Percentiles rank a stretch among this genome's conserved stretches.
Conservation (phyloP, 495 filamentous ascomycete species). For the Talaromyces borbonicus region DNA sequence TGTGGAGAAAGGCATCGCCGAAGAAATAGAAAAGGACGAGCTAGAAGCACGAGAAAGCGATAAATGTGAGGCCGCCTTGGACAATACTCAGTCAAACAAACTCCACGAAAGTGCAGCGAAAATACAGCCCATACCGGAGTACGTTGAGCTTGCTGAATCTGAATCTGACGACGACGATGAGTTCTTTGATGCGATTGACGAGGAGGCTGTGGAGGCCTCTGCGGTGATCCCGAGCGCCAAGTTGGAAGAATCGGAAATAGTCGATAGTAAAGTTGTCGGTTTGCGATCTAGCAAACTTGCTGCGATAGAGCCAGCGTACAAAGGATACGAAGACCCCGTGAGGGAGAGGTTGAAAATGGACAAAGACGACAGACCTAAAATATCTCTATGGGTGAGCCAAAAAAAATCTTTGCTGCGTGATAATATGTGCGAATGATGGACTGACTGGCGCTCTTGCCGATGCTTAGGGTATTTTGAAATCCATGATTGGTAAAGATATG, state of each 20-base stretch:
- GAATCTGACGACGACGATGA: conserved; percentile 82
- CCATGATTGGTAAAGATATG: conserved; percentile 99
- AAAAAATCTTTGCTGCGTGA: too few species aligned
- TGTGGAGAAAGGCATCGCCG: background rate
- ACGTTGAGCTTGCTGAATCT: conserved; percentile 61
- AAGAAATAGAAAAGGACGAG: background rate
- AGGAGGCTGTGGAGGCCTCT: conserved; percentile 77
- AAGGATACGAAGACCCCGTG: conserved; percentile 81
- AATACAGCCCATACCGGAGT: conserved; percentile 33
- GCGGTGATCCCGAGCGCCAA: conserved; percentile 38
- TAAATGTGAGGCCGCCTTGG: background rate
- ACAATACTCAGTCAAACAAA: background rate
- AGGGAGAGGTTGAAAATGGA: conserved; percentile 77
- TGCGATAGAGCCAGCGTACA: conserved; percentile 68
- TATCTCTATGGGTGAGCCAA: conserved; percentile 81
- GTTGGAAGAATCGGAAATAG: conserved; percentile 34
- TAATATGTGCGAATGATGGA: background rate
- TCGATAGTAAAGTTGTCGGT: conserved; percentile 35
- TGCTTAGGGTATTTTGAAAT: conserved; percentile 85
- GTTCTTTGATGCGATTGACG: conserved; percentile 95
- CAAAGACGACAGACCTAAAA: conserved; percentile 83
- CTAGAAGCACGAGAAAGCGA: background rate
- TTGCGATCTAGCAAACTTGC: conserved; percentile 37
- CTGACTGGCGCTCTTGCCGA: background rate
- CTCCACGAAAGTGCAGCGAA: conserved; percentile 18